These are phyloP conservation scores for Solanum aculeatissimum DNA, from an alignment of 305 asterid species.

Conservation along the genomic window DNA sequence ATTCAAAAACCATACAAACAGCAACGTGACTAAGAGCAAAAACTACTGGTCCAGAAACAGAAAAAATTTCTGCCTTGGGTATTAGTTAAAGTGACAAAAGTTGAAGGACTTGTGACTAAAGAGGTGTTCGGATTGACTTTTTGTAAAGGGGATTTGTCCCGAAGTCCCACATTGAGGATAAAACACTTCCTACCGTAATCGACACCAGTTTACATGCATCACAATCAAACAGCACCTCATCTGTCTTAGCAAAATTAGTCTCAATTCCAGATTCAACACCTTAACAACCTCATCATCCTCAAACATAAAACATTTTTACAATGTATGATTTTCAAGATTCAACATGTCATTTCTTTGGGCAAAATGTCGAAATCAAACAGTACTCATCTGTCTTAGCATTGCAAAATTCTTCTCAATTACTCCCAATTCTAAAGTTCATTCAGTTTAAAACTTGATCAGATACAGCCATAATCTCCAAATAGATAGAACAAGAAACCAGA, in stretches of 20 bases:
- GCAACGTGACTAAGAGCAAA: too few species aligned
- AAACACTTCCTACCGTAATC: too few species aligned
- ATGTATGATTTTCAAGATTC: background rate
- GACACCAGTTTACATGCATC: background rate
- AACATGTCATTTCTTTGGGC: background rate
- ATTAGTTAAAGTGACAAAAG: too few species aligned
- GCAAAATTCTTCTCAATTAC: background rate
- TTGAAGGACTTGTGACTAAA: too few species aligned
- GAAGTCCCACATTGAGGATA: too few species aligned
- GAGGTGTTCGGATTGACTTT: too few species aligned
- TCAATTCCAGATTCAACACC: slow-evolving; percentile 51
- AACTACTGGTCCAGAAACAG: too few species aligned
- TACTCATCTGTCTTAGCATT: background rate
- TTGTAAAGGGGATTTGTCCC: too few species aligned
- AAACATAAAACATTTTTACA: slow-evolving; percentile 9
- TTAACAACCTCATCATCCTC: slow-evolving; percentile 76
- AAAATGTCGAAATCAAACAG: background rate
- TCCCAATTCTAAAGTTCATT: background rate
- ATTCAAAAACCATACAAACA: too few species aligned
- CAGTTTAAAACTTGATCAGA: background rate
- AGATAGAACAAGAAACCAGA: background rate
- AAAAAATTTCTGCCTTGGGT: too few species aligned
- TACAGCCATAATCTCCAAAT: background rate
- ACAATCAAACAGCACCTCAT: background rate
- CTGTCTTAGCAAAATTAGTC: background rate